Evolutionary conservation across 148 eudicot species (phyloP), one percentile per base, ranked within the genome.

Genomic region (Camellia granthamiana): DNA sequence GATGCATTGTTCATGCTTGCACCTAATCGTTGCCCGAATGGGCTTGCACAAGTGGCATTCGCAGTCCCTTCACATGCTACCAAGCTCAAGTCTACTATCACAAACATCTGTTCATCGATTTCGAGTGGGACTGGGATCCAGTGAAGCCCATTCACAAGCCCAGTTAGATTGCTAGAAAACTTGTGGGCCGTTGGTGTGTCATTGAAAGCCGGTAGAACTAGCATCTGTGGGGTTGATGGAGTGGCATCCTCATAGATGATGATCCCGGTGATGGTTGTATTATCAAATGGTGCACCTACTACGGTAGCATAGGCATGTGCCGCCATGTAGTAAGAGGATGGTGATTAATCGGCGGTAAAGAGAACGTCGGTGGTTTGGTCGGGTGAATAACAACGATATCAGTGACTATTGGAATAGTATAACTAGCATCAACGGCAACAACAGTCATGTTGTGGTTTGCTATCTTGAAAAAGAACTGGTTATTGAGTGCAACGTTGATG

Each of bases 291-390:
- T 15, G 83, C 81, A 0, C 89, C 87, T 0, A 79, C 56, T 0
- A 88, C 88, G 10, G 90, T 90, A 0, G 70, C 77, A 43, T 92
- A 91, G 23, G 91, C 76, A 11, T 5, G 61, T 6, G 97, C 97
- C 1, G 92, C 92, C 88, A 93, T 93, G 84, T 89, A 91, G 76
- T 94, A 94, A 1, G 81, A 74, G 8, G 76, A 88, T 5, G 78
- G 58, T 0, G 84, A 62, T 41, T 90, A 90, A 77, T 85, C 78
- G 43, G 93, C 89, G 0, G 84, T 80, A 44, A 94, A 14, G 30
- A 94, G 92, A 30, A 87, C 95, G 21, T 92, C 98, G 4, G 85
- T 81, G 11, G 97, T 92, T 46, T 92, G 97, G 12, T 95, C 97
- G 0, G 98, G 98, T 2, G 87, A 0, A 89, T 38, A n/a, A 89